Evolutionary conservation across 2,329 filamentous ascomycete genomes (phyloP).

Genomic region (Paecilomyces dactylethromorphus): DNA sequence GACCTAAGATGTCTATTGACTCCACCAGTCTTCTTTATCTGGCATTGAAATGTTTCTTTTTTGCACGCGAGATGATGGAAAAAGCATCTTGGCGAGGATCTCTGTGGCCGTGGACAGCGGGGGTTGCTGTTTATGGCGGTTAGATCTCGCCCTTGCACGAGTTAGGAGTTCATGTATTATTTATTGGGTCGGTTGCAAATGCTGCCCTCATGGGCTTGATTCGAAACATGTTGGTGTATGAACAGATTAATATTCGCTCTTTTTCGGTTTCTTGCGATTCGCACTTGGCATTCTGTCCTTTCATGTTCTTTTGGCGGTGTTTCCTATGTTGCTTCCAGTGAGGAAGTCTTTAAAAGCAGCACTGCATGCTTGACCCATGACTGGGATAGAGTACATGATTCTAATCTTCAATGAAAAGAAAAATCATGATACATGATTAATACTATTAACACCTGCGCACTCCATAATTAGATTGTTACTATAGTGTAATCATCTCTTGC

Average conservation of each 20-base stretch:
- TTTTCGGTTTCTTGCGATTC: not conserved
- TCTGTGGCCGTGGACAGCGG: not conserved
- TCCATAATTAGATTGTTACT: not conserved
- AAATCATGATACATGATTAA: not conserved
- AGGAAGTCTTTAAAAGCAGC: not conserved
- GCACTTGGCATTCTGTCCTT: not conserved
- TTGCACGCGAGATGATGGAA: not conserved
- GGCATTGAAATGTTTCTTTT: constrained; percentile 4
- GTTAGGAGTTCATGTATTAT: not conserved
- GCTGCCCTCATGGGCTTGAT: not conserved
- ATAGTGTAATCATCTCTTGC: not conserved
- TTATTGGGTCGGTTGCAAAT: not conserved
- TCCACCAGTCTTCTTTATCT: not conserved
- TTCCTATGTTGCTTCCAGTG: not conserved
- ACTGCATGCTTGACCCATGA: not conserved
- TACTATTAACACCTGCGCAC: not conserved
- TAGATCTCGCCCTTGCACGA: not conserved
- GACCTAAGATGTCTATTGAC: not conserved
- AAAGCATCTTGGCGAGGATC: not conserved
- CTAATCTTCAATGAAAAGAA: not conserved
- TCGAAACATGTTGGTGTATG: not conserved
- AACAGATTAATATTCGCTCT: not conserved
- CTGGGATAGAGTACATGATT: not conserved
- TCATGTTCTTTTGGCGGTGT: not conserved
- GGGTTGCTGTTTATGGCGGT: not conserved